Conservation (phyloP, 306 rosid species). For the Abrus precatorius region DNA sequence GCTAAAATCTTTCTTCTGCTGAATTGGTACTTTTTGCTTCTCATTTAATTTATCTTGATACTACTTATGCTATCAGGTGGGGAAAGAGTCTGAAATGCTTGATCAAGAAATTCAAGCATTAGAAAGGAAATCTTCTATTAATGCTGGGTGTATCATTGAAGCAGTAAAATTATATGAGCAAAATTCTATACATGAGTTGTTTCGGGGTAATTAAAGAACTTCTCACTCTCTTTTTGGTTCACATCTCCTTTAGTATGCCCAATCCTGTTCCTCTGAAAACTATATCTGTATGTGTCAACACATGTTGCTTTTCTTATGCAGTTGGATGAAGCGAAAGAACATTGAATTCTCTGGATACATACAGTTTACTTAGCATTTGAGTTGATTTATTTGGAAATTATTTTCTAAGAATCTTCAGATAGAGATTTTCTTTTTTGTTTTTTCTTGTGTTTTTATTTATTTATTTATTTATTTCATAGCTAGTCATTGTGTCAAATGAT, state of each 20-base stretch:
- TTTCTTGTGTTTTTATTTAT: not conserved
- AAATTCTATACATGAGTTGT: slow-evolving; percentile 59
- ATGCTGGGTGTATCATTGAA: slow-evolving; percentile 65
- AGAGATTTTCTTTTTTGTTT: not conserved
- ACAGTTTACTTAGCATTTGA: not conserved
- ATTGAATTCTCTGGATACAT: not conserved
- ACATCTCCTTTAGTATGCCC: slow-evolving; percentile 30
- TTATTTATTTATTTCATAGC: not conserved
- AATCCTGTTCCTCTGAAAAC: slow-evolving; percentile 3
- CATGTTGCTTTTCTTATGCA: slow-evolving; percentile 20
- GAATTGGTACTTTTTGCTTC: slow-evolving; percentile 17
- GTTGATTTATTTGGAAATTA: not conserved
- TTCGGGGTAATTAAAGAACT: slow-evolving; percentile 68
- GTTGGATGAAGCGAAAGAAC: slow-evolving; percentile 29
- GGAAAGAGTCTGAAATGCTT: slow-evolving; percentile 69
- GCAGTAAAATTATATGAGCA: slow-evolving; percentile 46
- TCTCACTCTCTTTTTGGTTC: slow-evolving; percentile 15
- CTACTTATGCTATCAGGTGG: slow-evolving; percentile 60
- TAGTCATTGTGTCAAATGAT: not conserved
- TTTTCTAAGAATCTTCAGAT: not conserved
- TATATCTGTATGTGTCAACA: slow-evolving; percentile 1
- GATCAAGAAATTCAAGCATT: slow-evolving; percentile 71
- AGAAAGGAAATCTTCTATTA: slow-evolving; percentile 60
- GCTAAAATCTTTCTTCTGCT: slow-evolving; percentile 8
- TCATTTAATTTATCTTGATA: slow-evolving; percentile 20